A percentile compares a stretch with the other conserved stretches of the same genome.
These are phyloP conservation scores for Trichophyton rubrum DNA, from an alignment of 2,329 filamentous ascomycete species.

Conservation along the genomic window DNA sequence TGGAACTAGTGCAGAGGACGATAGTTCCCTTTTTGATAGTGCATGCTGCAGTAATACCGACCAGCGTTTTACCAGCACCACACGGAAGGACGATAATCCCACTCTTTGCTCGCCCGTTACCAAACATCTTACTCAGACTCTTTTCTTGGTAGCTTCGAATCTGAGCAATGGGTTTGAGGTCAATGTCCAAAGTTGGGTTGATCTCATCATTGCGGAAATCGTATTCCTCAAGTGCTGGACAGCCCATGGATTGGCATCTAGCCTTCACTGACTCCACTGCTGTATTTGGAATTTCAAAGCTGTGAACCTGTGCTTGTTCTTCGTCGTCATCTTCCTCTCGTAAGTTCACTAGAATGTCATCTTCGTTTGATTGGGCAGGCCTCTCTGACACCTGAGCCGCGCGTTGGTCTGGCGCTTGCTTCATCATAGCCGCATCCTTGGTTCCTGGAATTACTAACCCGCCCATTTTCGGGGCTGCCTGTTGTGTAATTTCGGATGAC, in stretches of 20 bases:
- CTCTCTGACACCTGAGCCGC: slow-evolving; percentile 21
- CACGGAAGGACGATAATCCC: slow-evolving; percentile 95
- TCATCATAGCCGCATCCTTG: slow-evolving; percentile 78
- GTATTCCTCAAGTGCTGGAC: slow-evolving; percentile 89
- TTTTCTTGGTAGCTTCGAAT: slow-evolving; percentile 96
- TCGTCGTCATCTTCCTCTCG: slow-evolving; percentile 66
- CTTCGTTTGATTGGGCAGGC: slow-evolving; percentile 40
- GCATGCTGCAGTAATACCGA: slow-evolving; percentile 95
- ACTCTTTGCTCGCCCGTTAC: slow-evolving; percentile 91
- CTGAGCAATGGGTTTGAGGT: slow-evolving; percentile 74
- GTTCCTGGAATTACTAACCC: slow-evolving; percentile 88
- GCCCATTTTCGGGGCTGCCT: slow-evolving; percentile 72
- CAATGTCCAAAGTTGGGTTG: slow-evolving; percentile 87
- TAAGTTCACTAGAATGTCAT: slow-evolving; percentile 57
- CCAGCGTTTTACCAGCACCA: slow-evolving; percentile 90
- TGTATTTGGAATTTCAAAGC: slow-evolving; percentile 77
- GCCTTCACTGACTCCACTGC: slow-evolving; percentile 80
- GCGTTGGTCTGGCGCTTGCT: slow-evolving; percentile 48
- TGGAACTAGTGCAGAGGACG: slow-evolving; percentile 89
- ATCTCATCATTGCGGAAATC: slow-evolving; percentile 85
- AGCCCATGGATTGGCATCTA: slow-evolving; percentile 72
- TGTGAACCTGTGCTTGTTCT: slow-evolving; percentile 77
- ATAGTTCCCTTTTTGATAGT: slow-evolving; percentile 96
- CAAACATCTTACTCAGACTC: slow-evolving; percentile 97
- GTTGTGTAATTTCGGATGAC: slow-evolving; percentile 60